A percentile compares a stretch with the other conserved stretches of the same genome.
Evolutionary conservation across 2,329 filamentous ascomycete species (phyloP).

Genomic region (Microsporum canis): DNA sequence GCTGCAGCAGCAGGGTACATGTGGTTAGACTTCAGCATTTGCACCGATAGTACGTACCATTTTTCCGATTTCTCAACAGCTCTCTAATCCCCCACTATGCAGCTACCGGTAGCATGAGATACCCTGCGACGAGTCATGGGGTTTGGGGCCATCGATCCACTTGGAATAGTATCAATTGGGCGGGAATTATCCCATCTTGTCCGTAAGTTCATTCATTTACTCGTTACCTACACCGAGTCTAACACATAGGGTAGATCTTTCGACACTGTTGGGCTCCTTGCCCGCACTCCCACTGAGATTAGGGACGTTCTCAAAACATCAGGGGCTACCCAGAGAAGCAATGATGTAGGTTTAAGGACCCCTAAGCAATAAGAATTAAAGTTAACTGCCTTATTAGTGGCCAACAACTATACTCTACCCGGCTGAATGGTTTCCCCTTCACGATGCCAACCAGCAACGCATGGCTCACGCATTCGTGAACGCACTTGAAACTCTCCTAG

Average conservation of each 20-base stretch:
- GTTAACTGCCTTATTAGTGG: no score
- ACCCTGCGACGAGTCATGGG: neutral
- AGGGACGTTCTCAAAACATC: no score
- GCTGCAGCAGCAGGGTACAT: conserved; percentile 24
- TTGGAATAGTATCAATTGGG: no score
- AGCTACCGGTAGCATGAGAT: no score
- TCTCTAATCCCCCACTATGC: neutral
- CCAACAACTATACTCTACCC: no score
- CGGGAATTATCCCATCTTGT: no score
- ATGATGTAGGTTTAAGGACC: neutral
- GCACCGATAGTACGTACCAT: conserved; percentile 18
- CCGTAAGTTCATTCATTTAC: no score
- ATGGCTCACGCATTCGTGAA: neutral
- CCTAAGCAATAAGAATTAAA: neutral
- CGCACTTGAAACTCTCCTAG: neutral
- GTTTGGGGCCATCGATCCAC: neutral
- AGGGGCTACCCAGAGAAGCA: no score
- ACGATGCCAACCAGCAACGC: neutral
- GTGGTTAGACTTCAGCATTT: conserved; percentile 25
- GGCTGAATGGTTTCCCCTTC: neutral
- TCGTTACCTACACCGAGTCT: no score
- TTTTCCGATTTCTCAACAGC: neutral
- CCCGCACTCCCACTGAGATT: no score
- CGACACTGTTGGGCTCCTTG: no score
- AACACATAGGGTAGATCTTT: no score